Base-by-base conservation (phyloP, 2,329 filamentous ascomycete species). In the Ophiostoma australiae region DNA sequence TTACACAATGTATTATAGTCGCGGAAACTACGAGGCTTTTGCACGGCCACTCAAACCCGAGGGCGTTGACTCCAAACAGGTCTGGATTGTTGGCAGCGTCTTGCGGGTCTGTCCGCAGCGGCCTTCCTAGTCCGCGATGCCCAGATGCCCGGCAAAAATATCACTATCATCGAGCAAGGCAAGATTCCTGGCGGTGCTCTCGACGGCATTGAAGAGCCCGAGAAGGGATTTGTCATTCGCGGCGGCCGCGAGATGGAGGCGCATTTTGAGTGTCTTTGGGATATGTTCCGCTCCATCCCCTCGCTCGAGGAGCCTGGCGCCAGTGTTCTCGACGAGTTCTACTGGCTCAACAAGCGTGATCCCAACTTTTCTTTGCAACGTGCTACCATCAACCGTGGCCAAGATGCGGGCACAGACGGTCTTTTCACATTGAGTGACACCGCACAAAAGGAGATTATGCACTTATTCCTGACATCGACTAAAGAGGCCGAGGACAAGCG, bases 161-260 rank as follows among this genome's bases (percentile, higher is more conserved):
- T 81, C 71, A 79, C 78, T 39, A 77, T 81, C 35, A 73, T 80
- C 61, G 79, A 80, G 70, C 76, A 77, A 31, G 74, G 77, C 15
- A 72, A 72, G 13, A 69, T 76, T 8, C 74, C 79, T 1, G 78
- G 78, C 23, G 77, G 78, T 31, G 77, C 76, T 8, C 75, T 79
- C 20, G 75, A 76, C 37, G 77, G 76, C 31, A 69, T 74, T 15
- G 76, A 78, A 1, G 76, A 76, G 72, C 74, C 77, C 10, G 73
- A 76, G 37, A 76, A 77, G 41, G 79, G 79, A 0, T 80, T 80
- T 69, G 76, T 80, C 67, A 78, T 78, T 69, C 78, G 78, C 31
- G 77, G 77, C 8, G 79, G 77, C 31, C 76, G 78, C 23, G 76
- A 80, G 73, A 78, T 79, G 67, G 76, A 77, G 41, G 77, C 76